Conservation (phyloP, 2,329 filamentous ascomycete species). For the Cercospora sp. region DNA sequence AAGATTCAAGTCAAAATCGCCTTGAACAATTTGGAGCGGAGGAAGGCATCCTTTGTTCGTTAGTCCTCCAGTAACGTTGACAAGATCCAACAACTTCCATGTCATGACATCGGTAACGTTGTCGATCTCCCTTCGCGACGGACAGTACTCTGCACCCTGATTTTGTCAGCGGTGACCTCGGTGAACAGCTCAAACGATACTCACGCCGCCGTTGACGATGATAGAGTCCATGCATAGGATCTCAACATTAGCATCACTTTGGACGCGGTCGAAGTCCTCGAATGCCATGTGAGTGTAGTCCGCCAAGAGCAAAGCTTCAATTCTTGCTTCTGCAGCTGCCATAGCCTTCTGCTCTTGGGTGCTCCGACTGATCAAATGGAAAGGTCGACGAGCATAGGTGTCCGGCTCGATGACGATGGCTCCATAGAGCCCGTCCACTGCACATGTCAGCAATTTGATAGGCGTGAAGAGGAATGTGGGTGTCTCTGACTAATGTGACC, state of each 20-base stretch:
- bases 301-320: neutral
- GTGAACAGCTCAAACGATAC: neutral
- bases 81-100: neutral
- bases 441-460: neutral
- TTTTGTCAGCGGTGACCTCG: neutral
- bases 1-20: neutral
- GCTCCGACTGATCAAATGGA: neutral
- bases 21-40: neutral
- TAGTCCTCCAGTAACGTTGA: neutral
- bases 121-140: neutral
- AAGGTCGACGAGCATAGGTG: neutral
- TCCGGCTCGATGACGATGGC: neutral
- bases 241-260: neutral
- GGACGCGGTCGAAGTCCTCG: neutral
- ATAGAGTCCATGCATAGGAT: neutral
- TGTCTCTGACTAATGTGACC: neutral
- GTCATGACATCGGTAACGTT: neutral
- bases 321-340: neutral
- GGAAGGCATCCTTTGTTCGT: neutral
- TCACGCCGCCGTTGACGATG: neutral
- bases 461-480: no score
- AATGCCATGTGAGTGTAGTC: neutral
- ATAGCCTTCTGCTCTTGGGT: neutral
- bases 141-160: neutral
- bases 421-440: neutral